Conservation (phyloP, 2,329 filamentous ascomycete genomes). For the Lojkania enalia region DNA sequence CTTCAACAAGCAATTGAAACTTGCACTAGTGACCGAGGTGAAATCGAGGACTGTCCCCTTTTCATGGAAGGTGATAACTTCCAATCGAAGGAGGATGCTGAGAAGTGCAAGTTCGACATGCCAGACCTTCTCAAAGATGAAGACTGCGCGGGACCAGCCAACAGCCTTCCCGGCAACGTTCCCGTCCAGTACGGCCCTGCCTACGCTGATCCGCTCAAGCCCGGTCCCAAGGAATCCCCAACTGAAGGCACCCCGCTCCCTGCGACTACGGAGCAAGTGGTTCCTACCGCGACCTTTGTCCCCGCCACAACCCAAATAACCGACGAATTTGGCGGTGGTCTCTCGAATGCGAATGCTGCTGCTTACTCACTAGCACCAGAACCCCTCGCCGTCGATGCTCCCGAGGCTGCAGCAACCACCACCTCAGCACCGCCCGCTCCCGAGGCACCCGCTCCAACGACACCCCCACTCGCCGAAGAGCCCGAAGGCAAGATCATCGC, state of each 20-base stretch:
- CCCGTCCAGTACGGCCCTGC: constrained; percentile 52
- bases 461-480: constrained; percentile 20
- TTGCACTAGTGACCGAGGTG: constrained; percentile 73
- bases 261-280: constrained; percentile 16
- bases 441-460: constrained; percentile 29
- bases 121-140: constrained; percentile 62
- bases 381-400: constrained; percentile 5
- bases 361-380: constrained; percentile 11
- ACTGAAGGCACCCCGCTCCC: constrained; percentile 25
- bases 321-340: constrained; percentile 39
- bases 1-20: constrained; percentile 69
- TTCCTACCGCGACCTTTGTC: constrained; percentile 42
- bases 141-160: constrained; percentile 59
- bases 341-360: constrained; percentile 22
- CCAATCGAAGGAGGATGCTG: constrained; percentile 59
- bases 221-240: constrained; percentile 21
- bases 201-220: constrained; percentile 40
- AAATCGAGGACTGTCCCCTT: constrained; percentile 72
- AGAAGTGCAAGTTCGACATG: constrained; percentile 64
- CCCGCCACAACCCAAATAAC: constrained; percentile 33
- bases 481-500: constrained; percentile 34
- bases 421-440: constrained; percentile 15
- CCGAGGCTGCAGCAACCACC: constrained; percentile 8
- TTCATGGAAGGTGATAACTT: too few species aligned
- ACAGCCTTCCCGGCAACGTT: constrained; percentile 68